phyloP scores from a whole-genome alignment of 441 rosid species.

The Erodium trifolium region DNA sequence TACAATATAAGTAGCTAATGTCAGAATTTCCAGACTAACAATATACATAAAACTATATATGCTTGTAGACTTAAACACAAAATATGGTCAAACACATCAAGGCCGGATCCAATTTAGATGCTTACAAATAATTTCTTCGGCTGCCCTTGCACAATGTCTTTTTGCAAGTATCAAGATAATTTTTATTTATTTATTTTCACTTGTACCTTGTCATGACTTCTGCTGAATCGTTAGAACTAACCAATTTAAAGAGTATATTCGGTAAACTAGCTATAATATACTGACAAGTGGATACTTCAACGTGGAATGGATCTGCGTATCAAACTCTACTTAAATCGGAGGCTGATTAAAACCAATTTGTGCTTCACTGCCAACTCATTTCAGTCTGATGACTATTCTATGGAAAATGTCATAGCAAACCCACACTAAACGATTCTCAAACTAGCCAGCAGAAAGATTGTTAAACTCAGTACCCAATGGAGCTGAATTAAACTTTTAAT shows the following conservation, averaged over 20 bases:
- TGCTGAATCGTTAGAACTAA: neutral
- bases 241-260: neutral
- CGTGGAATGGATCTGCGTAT: too few species aligned
- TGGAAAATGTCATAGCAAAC: slow-evolving; percentile 2
- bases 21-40: slow-evolving; percentile 17
- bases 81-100: too few species aligned
- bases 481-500: neutral
- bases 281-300: too few species aligned
- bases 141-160: neutral
- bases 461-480: neutral
- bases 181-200: neutral
- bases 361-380: neutral
- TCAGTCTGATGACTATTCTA: neutral
- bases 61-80: neutral
- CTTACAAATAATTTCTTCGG: too few species aligned
- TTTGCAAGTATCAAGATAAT: neutral
- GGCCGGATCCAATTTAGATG: too few species aligned
- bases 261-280: neutral
- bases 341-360: neutral
- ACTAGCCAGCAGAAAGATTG: slow-evolving; percentile 4
- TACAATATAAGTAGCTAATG: slow-evolving; percentile 17
- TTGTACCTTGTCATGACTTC: too few species aligned
- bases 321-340: neutral
- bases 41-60: slow-evolving; percentile 5
- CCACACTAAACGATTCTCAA: neutral